Evolutionary conservation across 2,329 filamentous ascomycete species (phyloP).

Genomic region (Tolypocladium guangdongense): DNA sequence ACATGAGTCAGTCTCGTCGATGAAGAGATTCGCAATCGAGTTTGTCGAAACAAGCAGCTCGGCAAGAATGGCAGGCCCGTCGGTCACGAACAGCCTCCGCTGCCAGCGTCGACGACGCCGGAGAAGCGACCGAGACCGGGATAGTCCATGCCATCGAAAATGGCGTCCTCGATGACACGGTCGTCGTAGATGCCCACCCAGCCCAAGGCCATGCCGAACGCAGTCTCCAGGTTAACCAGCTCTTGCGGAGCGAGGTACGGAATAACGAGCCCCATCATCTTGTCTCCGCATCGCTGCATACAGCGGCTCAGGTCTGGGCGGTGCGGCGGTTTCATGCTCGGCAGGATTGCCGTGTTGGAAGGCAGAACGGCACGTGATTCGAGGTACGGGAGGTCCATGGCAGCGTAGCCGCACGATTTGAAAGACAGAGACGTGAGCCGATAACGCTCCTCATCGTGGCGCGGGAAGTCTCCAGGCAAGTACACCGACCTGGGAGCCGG

Average conservation of each 20-base stretch:
- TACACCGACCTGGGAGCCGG: neutral
- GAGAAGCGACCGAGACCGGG: conserved; percentile 30
- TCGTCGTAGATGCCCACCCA: conserved; percentile 25
- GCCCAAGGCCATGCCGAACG: conserved; percentile 24
- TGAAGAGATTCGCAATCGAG: neutral
- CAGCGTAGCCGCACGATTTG: conserved; percentile 51
- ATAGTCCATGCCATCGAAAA: conserved; percentile 20
- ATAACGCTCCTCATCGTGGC: conserved; percentile 17
- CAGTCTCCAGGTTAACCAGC: conserved; percentile 13
- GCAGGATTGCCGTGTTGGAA: neutral
- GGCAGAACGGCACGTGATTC: conserved; percentile 25
- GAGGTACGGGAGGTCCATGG: conserved; percentile 24
- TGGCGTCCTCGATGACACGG: conserved; percentile 19
- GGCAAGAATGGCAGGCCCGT: neutral
- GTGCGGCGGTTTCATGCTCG: neutral
- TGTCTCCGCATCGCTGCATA: conserved; percentile 27
- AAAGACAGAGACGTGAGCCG: conserved; percentile 33
- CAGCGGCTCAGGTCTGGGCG: conserved; percentile 11
- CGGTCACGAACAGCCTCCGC: neutral
- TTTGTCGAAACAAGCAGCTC: neutral
- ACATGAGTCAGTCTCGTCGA: neutral
- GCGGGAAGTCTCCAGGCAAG: conserved; percentile 2
- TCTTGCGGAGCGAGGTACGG: conserved; percentile 19
- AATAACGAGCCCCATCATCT: conserved; percentile 23
- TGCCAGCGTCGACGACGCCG: conserved; percentile 16